phyloP scores from a whole-genome alignment of 257 asterid species.

The Gynochthodes officinalis region DNA sequence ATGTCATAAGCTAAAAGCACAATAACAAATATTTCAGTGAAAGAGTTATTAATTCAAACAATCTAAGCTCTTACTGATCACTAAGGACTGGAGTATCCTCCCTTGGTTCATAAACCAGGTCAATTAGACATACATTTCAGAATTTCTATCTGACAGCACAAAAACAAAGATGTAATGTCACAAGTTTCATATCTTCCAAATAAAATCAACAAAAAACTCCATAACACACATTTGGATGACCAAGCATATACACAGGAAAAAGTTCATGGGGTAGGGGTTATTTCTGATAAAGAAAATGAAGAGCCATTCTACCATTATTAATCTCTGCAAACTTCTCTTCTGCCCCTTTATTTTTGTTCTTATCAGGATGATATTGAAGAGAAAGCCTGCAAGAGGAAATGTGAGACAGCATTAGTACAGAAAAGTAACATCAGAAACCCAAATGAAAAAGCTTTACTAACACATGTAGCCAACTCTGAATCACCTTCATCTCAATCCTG shows the following conservation, averaged over 20 bases:
- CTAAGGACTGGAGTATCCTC: neutral
- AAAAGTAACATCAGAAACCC: neutral
- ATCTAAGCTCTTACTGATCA: neutral
- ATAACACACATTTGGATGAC: neutral
- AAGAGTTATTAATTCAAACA: neutral
- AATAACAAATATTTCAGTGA: slow-evolving; percentile 3
- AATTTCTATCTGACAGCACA: neutral
- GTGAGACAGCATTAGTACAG: slow-evolving; percentile 2
- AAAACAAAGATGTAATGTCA: neutral
- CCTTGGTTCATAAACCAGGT: neutral
- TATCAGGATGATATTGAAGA: slow-evolving; percentile 94
- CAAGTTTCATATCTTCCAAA: neutral
- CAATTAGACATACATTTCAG: neutral
- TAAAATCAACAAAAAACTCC: neutral
- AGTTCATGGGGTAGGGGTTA: neutral
- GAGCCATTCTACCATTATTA: slow-evolving; percentile 59
- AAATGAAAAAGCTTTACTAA: neutral
- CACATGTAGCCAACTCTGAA: neutral
- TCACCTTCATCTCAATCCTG: neutral
- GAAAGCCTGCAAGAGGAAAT: slow-evolving; percentile 57
- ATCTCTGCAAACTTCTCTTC: slow-evolving; percentile 92
- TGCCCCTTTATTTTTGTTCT: slow-evolving; percentile 90
- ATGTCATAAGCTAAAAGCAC: slow-evolving; percentile 73
- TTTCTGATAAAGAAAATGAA: neutral
- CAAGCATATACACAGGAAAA: neutral